A percentile compares a stretch with the other conserved stretches of the same genome.
Conservation (phyloP, 2,329 filamentous ascomycete genomes). For the Aspergillus oerlinghausenensis region DNA sequence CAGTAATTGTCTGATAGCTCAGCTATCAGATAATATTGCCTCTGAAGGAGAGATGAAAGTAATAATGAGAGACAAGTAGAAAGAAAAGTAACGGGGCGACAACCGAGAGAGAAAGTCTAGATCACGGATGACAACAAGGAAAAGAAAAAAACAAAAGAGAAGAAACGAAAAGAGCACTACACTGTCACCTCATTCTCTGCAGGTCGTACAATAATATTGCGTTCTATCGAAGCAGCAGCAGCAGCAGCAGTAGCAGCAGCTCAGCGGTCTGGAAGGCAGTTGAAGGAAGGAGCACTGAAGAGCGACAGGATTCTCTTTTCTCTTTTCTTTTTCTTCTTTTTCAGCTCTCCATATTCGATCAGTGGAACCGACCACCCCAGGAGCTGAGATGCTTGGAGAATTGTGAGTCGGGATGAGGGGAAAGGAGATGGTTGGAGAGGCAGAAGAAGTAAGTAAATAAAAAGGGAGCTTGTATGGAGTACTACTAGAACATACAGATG, state of each 20-base stretch:
- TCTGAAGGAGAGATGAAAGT: neutral
- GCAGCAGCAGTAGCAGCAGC: neutral
- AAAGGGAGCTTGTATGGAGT: neutral
- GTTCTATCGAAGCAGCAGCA: neutral
- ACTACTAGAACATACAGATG: neutral
- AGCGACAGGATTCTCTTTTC: neutral
- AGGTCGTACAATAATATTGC: neutral
- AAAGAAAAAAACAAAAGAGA: neutral
- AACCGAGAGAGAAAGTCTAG: neutral
- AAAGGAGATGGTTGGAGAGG: neutral
- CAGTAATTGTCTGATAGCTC: neutral
- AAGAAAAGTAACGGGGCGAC: neutral
- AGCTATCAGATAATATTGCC: neutral
- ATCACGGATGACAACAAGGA: neutral
- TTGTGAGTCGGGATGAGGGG: neutral
- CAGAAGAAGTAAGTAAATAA: neutral
- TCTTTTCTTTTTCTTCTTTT: too few relatives aligned
- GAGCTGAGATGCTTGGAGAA: neutral
- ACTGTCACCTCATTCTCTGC: neutral
- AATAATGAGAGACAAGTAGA: conserved; percentile 1
- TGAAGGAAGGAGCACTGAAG: neutral
- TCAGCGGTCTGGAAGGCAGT: neutral
- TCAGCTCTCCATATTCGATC: neutral
- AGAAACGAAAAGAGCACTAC: neutral
- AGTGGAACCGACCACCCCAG: neutral